A percentile compares a stretch with the other conserved stretches of the same genome.
These are phyloP conservation scores for Mycena albidolilacea DNA, from an alignment of 768 basidiomycete species.

Conservation along the genomic window DNA sequence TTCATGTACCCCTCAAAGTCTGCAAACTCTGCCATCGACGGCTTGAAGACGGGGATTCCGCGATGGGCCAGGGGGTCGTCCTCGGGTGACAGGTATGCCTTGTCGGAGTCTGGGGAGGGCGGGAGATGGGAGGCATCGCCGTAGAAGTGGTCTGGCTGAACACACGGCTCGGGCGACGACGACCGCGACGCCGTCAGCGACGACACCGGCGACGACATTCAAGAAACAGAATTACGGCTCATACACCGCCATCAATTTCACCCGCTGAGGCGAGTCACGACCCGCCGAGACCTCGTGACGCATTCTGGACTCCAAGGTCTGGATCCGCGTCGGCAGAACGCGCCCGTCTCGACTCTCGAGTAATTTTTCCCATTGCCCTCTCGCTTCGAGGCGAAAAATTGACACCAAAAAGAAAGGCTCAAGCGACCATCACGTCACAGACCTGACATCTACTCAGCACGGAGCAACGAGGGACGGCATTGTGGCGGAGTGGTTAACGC, in stretches of 20 bases:
- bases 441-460: too few relatives aligned
- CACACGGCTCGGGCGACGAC: slow-evolving; percentile 62
- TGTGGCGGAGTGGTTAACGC: slow-evolving; percentile 30
- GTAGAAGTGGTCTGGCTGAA: slow-evolving; percentile 91
- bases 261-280: not conserved
- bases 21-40: slow-evolving; percentile 90
- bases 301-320: not conserved
- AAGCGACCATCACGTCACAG: too few relatives aligned
- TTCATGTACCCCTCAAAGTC: slow-evolving; percentile 95
- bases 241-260: not conserved
- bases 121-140: slow-evolving; percentile 66
- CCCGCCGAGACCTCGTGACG: not conserved
- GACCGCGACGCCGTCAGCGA: slow-evolving; percentile 67
- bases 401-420: not conserved
- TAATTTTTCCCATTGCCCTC: not conserved
- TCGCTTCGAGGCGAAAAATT: not conserved
- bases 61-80: slow-evolving; percentile 87
- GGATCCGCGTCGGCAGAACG: not conserved
- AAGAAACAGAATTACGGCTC: not conserved
- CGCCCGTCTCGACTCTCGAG: too few relatives aligned
- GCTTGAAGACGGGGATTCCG: slow-evolving; percentile 97
- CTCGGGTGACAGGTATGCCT: slow-evolving; percentile 79
- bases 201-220: slow-evolving; percentile 44
- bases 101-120: slow-evolving; percentile 71
- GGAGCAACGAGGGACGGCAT: not conserved